These are phyloP conservation scores for Chaetomiaceae sp. DNA, from an alignment of 2,329 filamentous ascomycete genomes.

Conservation along the genomic window DNA sequence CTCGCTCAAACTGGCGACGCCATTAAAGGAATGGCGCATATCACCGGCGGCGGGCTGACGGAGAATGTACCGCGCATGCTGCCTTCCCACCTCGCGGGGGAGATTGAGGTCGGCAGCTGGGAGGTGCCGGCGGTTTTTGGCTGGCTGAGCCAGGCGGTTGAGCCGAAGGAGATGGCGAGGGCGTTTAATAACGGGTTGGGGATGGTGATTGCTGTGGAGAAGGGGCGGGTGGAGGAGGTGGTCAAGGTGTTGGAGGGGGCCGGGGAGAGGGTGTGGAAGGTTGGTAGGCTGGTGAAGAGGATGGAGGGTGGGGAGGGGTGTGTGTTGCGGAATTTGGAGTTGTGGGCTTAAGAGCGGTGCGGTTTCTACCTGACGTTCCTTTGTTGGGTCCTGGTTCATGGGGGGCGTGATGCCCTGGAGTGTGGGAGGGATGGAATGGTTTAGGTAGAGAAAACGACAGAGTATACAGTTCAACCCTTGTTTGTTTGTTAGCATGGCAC, in stretches of 20 bases:
- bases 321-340: slow-evolving; percentile 54
- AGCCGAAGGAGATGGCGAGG: slow-evolving; percentile 74
- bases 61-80: slow-evolving; percentile 97
- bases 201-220: slow-evolving; percentile 81
- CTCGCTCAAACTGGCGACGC: slow-evolving; percentile 50
- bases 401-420: background rate
- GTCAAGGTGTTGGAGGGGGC: slow-evolving; percentile 55
- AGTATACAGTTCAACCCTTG: too few relatives aligned
- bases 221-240: slow-evolving; percentile 58
- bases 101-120: slow-evolving; percentile 76
- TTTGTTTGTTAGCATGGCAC: too few relatives aligned
- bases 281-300: slow-evolving; percentile 67
- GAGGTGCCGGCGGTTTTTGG: slow-evolving; percentile 71
- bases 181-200: slow-evolving; percentile 95
- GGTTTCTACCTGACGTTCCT: too few relatives aligned
- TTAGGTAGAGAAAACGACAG: too few relatives aligned
- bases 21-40: slow-evolving; percentile 92
- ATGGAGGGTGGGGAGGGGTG: slow-evolving; percentile 52
- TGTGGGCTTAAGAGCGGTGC: slow-evolving; percentile 38
- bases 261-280: slow-evolving; percentile 72
- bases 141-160: slow-evolving; percentile 75
- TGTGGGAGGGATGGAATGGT: background rate
- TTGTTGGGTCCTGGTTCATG: too few relatives aligned
- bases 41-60: slow-evolving; percentile 87
- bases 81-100: slow-evolving; percentile 69